Evolutionary conservation across 495 filamentous ascomycete species (phyloP).

Genomic region (Glonium stellatum): DNA sequence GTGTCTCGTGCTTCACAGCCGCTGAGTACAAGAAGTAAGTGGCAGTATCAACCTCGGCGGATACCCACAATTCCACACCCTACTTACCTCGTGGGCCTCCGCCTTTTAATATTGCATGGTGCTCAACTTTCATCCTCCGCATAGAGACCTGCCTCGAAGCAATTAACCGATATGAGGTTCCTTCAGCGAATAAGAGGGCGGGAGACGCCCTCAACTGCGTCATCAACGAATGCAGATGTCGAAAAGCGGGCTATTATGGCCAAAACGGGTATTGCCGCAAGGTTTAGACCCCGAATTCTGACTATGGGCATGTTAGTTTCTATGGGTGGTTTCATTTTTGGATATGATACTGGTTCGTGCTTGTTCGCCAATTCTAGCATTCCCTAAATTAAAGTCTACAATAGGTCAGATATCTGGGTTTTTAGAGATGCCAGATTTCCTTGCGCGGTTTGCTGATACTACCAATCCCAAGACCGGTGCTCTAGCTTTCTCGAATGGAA

Average conservation of each 20-base stretch:
- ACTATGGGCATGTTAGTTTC: background rate
- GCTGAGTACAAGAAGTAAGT: too few species aligned
- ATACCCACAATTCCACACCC: too few species aligned
- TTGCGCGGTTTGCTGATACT: conserved; percentile 16
- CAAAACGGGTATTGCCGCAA: background rate
- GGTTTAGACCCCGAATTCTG: background rate
- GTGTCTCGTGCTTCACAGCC: background rate
- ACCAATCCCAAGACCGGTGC: conserved; percentile 8
- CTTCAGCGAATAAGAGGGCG: background rate
- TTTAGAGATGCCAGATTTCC: conserved; percentile 27
- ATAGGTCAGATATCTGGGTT: conserved; percentile 39
- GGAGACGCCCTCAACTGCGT: background rate
- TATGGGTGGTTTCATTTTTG: conserved; percentile 2
- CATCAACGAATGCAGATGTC: background rate
- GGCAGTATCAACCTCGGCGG: too few species aligned
- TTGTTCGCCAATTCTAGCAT: background rate
- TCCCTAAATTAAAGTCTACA: background rate
- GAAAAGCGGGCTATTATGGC: background rate
- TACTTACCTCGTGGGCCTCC: too few species aligned
- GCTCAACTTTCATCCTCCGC: background rate
- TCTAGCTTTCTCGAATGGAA: conserved; percentile 9
- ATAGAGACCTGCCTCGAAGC: background rate
- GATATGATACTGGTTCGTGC: background rate
- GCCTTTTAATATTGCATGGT: too few species aligned
- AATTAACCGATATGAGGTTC: background rate